Evolutionary conservation across 805 yeast species (phyloP).

Genomic region (Ogataea methanolica): DNA sequence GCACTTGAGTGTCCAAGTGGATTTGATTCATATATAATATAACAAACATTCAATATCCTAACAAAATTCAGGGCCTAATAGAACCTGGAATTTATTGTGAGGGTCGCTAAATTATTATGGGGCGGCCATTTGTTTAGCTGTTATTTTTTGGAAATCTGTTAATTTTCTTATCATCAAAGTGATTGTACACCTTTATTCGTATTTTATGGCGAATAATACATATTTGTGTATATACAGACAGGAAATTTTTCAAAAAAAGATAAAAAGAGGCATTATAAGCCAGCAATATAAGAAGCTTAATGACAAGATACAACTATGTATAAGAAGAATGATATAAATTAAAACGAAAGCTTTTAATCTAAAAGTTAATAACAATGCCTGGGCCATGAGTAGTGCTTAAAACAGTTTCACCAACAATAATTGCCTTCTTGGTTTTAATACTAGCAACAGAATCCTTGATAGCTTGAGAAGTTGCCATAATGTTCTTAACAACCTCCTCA

Average conservation of each 20-base stretch:
- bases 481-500: conserved; percentile 65
- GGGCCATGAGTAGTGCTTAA: conserved; percentile 76
- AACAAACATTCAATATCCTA: too few relatives aligned
- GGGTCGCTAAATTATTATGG: too few relatives aligned
- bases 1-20: too few relatives aligned
- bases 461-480: conserved; percentile 61
- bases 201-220: too few relatives aligned
- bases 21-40: too few relatives aligned
- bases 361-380: conserved; percentile 60
- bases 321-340: not conserved
- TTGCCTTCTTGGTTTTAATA: conserved; percentile 65
- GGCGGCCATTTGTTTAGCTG: too few relatives aligned
- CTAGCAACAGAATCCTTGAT: conserved; percentile 47
- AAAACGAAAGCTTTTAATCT: not conserved
- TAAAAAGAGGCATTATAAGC: not conserved
- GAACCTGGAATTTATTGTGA: too few relatives aligned
- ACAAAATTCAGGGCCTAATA: too few relatives aligned
- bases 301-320: too few relatives aligned
- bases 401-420: conserved; percentile 62
- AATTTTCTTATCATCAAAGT: too few relatives aligned
- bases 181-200: too few relatives aligned
- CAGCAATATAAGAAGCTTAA: not conserved
- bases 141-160: too few relatives aligned
- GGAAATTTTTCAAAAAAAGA: not conserved
- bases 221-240: not conserved